A percentile compares a stretch with the other conserved stretches of the same genome.
phyloP scores from a whole-genome alignment of 164 flowering plant genomes.

The Chimonanthus salicifolius region DNA sequence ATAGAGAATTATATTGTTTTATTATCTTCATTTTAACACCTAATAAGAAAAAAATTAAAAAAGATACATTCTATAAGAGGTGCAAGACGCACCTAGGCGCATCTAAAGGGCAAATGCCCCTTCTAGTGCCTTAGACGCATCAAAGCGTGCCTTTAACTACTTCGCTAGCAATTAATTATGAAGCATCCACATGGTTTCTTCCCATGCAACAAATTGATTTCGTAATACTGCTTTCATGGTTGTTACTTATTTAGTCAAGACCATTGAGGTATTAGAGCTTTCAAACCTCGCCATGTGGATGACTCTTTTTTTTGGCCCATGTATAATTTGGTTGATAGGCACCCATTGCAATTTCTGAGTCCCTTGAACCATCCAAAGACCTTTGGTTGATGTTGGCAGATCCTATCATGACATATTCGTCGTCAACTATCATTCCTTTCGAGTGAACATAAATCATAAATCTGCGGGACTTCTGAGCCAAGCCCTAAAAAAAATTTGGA shows the following conservation, averaged over 20 bases:
- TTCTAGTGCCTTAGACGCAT: too few relatives aligned
- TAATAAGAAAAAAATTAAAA: too few relatives aligned
- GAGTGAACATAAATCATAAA: conserved; percentile 85
- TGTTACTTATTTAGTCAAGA: neutral
- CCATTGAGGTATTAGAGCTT: neutral
- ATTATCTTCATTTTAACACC: too few relatives aligned
- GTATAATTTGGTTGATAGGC: conserved; percentile 66
- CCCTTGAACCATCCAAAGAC: conserved; percentile 76
- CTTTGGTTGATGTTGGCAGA: conserved; percentile 87
- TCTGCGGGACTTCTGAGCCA: conserved; percentile 39
- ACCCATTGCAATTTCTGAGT: conserved; percentile 85
- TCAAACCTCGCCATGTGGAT: conserved; percentile 69
- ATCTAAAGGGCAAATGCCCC: too few relatives aligned
- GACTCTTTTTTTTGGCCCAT: conserved; percentile 45
- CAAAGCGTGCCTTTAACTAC: too few relatives aligned
- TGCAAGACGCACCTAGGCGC: too few relatives aligned
- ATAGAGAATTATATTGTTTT: too few relatives aligned
- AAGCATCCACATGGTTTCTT: too few relatives aligned
- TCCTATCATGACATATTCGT: conserved; percentile 64
- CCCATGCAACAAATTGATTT: neutral
- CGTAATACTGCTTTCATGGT: neutral
- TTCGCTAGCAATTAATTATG: too few relatives aligned
- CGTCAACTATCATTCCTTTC: conserved; percentile 82
- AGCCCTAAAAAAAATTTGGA: conserved; percentile 20
- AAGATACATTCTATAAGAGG: too few relatives aligned